Evolutionary conservation across 352 stramenopile genomes (phyloP), one percentile per base, ranked within the genome.

Genomic region (Pythium brassicae): DNA sequence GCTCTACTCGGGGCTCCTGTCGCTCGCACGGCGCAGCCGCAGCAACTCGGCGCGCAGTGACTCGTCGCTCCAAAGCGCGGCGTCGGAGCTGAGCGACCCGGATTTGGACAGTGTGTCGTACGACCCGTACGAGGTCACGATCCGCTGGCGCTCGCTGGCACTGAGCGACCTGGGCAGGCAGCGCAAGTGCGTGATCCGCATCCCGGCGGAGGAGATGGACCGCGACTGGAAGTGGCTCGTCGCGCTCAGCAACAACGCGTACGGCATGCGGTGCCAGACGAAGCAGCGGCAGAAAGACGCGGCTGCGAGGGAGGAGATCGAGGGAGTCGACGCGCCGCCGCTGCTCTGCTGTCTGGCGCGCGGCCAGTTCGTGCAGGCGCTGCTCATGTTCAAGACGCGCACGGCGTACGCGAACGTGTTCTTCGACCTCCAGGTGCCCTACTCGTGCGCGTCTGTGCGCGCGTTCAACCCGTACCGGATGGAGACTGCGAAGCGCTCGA

Each of bases 351-450:
- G 81, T 50, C 68, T 94, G 45, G 71, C 69, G 19, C 67, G 71
- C 42, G 83, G 83, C 0, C 75, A 85, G 58, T 94, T 94, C 59
- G 75, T 92, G 50, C 77, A 87, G 40, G 83, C 81, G 40, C 65
- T 92, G 43, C 68, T 78, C 39, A 56, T 85, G 55, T 94, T 94
- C 59, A 74, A 78, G 62, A 71, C 55, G 8, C 75, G 83, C 3
- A 76, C 79, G 9, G 43, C 92, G 57, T 94, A 94, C 61, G 72
- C 79, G 11, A 94, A 79, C 35, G 71, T 94, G 22, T 94, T 91
- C 61, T 87, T 84, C 47, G 83, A 94, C 53, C 57, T 92, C 43
- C 77, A 90, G 44, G 83, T 91, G 29, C 79, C 83, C n/a, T 94
- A 88, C 66, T 83, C 81, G 32, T 86, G 77, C 47, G 82, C 73